Evolutionary conservation across 2,329 filamentous ascomycete genomes (phyloP), one percentile per base, ranked within the genome.

Genomic region (Diaporthe sp.): DNA sequence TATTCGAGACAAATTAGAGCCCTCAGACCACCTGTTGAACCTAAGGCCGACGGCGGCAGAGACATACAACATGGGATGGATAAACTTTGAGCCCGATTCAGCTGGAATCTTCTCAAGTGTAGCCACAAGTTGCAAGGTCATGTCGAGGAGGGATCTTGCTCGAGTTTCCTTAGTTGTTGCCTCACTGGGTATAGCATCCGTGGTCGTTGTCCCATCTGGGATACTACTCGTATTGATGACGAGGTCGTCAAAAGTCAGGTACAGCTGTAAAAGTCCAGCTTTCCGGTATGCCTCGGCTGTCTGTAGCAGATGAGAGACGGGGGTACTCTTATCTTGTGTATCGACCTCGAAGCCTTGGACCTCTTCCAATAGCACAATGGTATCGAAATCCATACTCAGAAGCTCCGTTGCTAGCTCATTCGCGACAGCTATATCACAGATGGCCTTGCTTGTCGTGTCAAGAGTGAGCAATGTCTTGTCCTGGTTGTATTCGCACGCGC

Each of bases 121-220:
- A 25, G 49, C 49, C 9, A 51, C 49, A 5, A 51, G 49, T 25
- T 51, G 49, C 49, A 51, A 25, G 8, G 49, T 2, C 49, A 51
- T 51, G 49, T 51, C 49, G n/a, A 51, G 1, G 49, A 51, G 49
- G 0, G 22, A 51, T 13, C 4, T 51, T 25, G 8, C 22, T 51
- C 49, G 22, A 5, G 8, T n/a, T 51, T 51, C 49, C 49, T 51
- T 51, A 13, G 3, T 2, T 3, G 22, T 25, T 51, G 49, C 3
- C 2, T 51, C 49, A 2, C 9, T 15, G 4, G 19, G 19, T 12
- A 25, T 1, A 51, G n/a, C 49, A 12, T 53, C 5, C 22, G 10
- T 25, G n/a, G n/a, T n/a, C 0, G 49, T 12, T 53, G 49, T 0
- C 1, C 10, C n/a, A 3, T 53, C n/a, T 51, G 1, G 3, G 1